Evolutionary conservation across 1,139 yeast species (phyloP).

Genomic region (Kazachstania sp.): DNA sequence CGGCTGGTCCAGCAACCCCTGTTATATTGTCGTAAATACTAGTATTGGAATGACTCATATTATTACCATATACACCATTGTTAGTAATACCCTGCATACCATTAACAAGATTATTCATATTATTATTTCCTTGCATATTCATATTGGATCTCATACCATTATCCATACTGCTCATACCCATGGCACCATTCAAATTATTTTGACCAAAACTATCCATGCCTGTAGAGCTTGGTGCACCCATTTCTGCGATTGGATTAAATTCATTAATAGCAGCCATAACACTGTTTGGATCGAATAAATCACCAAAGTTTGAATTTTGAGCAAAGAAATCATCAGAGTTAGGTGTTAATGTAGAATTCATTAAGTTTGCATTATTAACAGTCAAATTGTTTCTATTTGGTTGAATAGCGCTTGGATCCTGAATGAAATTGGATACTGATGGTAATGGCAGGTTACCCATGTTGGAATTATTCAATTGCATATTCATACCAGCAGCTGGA

Average conservation of each 20-base stretch:
- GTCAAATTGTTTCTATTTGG: not conserved
- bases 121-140: not conserved
- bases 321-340: conserved; percentile 29
- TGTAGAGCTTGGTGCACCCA: conserved; percentile 1
- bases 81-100: not conserved
- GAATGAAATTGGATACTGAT: conserved; percentile 11
- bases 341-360: conserved; percentile 16
- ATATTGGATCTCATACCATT: not conserved
- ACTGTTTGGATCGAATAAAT: conserved; percentile 27
- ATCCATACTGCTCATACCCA: not conserved
- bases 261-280: conserved; percentile 29
- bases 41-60: not conserved
- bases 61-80: not conserved
- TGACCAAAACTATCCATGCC: not conserved
- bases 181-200: not conserved
- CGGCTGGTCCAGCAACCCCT: not conserved
- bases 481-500: not conserved
- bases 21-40: conserved; percentile 1
- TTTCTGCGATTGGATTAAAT: conserved; percentile 15
- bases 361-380: conserved; percentile 1
- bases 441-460: conserved; percentile 10
- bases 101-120: not conserved
- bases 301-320: conserved; percentile 26
- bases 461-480: not conserved
- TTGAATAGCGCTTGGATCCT: not conserved